A percentile compares a stretch with the other conserved stretches of the same genome.
Evolutionary conservation across 2,329 filamentous ascomycete species (phyloP).

Genomic region (Cladosporium halotolerans): DNA sequence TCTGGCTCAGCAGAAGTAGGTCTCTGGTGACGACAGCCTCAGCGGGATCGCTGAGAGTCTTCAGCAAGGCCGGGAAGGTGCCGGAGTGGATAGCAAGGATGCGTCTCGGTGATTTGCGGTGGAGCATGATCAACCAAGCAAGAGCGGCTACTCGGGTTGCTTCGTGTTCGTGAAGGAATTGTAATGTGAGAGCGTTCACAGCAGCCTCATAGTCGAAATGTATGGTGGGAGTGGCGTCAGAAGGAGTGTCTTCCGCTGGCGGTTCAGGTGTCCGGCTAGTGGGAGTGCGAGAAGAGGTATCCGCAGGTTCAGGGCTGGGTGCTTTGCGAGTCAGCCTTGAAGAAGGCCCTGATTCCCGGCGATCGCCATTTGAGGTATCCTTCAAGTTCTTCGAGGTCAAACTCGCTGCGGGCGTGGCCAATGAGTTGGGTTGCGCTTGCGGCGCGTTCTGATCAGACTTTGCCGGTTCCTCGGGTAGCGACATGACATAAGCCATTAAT

Average conservation of each 20-base stretch:
- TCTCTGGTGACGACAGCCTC: constrained; percentile 95
- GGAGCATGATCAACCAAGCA: constrained; percentile 96
- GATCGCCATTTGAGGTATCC: constrained; percentile 5
- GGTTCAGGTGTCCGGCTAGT: constrained; percentile 26
- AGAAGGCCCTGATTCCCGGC: constrained; percentile 7
- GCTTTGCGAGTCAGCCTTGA: constrained; percentile 17
- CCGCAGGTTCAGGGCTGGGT: constrained; percentile 20
- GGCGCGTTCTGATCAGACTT: constrained; percentile 27
- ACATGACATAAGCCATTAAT: constrained; percentile 90
- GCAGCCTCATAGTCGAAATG: constrained; percentile 95
- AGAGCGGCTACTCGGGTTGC: constrained; percentile 88
- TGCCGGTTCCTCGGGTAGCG: constrained; percentile 61
- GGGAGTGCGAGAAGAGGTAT: constrained; percentile 19
- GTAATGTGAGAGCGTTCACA: constrained; percentile 83
- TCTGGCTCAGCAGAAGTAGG: constrained; percentile 86
- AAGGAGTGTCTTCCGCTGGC: constrained; percentile 13
- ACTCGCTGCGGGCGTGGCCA: neutral
- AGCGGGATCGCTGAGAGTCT: constrained; percentile 90
- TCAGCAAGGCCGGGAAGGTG: constrained; percentile 90
- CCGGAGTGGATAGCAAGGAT: constrained; percentile 89
- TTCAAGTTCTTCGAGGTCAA: neutral
- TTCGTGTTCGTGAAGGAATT: constrained; percentile 96
- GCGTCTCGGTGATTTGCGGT: constrained; percentile 88
- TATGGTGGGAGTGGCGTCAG: constrained; percentile 43
- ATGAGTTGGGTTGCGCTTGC: constrained; percentile 1